Conservation (phyloP, 2,329 filamentous ascomycete genomes). For the Endothia cerciana region DNA sequence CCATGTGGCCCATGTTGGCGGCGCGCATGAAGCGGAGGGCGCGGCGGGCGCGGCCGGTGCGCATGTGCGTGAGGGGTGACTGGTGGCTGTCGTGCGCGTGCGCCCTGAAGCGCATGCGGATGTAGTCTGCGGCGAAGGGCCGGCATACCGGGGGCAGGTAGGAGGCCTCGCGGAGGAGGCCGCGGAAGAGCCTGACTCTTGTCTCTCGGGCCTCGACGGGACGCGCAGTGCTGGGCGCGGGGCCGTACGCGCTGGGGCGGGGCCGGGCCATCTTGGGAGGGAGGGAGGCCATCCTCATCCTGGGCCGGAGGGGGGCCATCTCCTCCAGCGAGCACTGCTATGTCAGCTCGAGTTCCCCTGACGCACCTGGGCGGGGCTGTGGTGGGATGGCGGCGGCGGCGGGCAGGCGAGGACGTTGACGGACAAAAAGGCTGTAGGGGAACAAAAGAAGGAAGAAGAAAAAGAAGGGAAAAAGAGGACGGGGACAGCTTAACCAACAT, state of each 20-base stretch:
- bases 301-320: too few species aligned
- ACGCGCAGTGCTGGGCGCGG: too few species aligned
- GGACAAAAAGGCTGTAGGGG: too few species aligned
- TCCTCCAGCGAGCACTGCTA: not conserved
- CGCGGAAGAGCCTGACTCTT: conserved; percentile 56
- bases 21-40: conserved; percentile 54
- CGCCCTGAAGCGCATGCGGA: conserved; percentile 52
- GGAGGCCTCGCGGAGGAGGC: conserved; percentile 62
- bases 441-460: too few species aligned
- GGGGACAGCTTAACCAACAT: too few species aligned
- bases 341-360: too few species aligned
- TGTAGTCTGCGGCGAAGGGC: conserved; percentile 46
- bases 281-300: not conserved
- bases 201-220: too few species aligned
- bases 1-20: conserved; percentile 55
- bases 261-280: not conserved
- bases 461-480: too few species aligned
- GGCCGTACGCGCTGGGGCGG: too few species aligned
- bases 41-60: conserved; percentile 47
- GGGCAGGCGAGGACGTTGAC: not conserved
- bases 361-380: not conserved
- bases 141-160: conserved; percentile 61
- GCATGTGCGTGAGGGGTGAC: conserved; percentile 25
- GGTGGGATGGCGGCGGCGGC: not conserved
- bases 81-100: conserved; percentile 37